A percentile compares a stretch with the other conserved stretches of the same genome.
Conservation (phyloP, 192 early-diverging fungal genomes). For the Coemansia sp. region DNA sequence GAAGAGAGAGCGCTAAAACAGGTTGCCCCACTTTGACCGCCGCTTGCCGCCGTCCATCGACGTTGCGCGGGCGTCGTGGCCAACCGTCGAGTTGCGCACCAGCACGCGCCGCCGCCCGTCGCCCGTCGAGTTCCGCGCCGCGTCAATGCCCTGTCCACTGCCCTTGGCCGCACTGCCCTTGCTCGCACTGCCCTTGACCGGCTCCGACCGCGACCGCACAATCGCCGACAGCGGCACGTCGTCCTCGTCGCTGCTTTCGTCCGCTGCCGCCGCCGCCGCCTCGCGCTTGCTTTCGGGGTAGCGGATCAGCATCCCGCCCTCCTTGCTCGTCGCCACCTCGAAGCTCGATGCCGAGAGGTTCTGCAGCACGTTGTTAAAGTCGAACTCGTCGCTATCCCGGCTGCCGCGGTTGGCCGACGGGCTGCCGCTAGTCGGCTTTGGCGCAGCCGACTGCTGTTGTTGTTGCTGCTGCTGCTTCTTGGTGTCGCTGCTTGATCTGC, state of each 20-base stretch:
- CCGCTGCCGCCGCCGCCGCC: neutral
- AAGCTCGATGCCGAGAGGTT: constrained; percentile 36
- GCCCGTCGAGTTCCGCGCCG: neutral
- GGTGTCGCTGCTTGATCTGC: too few species aligned
- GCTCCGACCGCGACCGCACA: constrained; percentile 39
- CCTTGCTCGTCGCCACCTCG: constrained; percentile 15
- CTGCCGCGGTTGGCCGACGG: neutral
- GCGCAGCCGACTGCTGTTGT: neutral
- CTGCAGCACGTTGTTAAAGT: constrained; percentile 29
- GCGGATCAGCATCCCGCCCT: constrained; percentile 24
- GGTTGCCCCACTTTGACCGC: constrained; percentile 20
- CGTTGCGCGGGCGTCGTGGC: constrained; percentile 8
- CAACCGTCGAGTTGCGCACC: neutral
- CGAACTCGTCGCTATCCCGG: constrained; percentile 10
- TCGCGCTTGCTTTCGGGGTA: constrained; percentile 13
- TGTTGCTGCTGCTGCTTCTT: neutral
- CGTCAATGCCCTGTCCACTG: neutral
- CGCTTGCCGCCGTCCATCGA: constrained; percentile 24
- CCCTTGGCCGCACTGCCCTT: neutral
- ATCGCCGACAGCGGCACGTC: constrained; percentile 39
- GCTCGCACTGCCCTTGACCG: neutral
- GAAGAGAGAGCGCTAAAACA: too few species aligned
- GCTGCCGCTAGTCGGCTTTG: neutral
- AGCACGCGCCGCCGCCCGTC: neutral
- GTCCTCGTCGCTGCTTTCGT: constrained; percentile 27